A percentile compares a stretch with the other conserved stretches of the same genome.
These are phyloP conservation scores for Hypoxylon sp. DNA, from an alignment of 2,329 filamentous ascomycete genomes.

Conservation along the genomic window DNA sequence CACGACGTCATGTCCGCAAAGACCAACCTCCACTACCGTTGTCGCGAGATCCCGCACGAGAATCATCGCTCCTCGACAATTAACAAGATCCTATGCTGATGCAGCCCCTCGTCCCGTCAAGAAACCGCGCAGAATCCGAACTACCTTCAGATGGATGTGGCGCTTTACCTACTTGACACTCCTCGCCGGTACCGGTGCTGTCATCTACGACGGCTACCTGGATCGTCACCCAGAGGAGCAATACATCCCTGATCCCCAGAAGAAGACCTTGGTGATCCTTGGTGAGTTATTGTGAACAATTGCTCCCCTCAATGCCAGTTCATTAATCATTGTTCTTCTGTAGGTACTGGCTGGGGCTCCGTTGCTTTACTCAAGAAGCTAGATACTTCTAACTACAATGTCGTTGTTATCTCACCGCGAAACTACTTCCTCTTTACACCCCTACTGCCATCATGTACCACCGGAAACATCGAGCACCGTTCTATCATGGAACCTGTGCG, in stretches of 20 bases:
- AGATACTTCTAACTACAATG: conserved; percentile 99
- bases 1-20: conserved; percentile 44
- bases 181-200: conserved; percentile 73
- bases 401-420: conserved; percentile 94
- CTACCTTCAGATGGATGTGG: conserved; percentile 81
- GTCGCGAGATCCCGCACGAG: conserved; percentile 50
- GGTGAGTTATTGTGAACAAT: conserved; percentile 63
- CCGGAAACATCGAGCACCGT: conserved; percentile 96
- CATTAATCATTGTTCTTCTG: conserved; percentile 32
- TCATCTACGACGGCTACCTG: conserved; percentile 83
- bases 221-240: conserved; percentile 85
- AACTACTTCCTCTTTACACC: conserved; percentile 99
- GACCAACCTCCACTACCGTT: conserved; percentile 42
- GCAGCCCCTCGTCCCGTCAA: conserved; percentile 56
- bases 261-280: conserved; percentile 97
- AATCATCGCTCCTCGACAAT: conserved; percentile 50
- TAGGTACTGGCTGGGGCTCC: conserved; percentile 94
- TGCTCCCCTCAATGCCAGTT: background rate
- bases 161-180: conserved; percentile 80
- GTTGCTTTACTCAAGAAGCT: conserved; percentile 98
- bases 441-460: conserved; percentile 95
- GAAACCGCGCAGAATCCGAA: conserved; percentile 68
- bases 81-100: conserved; percentile 61
- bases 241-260: conserved; percentile 78
- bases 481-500: conserved; percentile 99